phyloP scores from a whole-genome alignment of 805 yeast genomes.

The Yarrowia hollandica region DNA sequence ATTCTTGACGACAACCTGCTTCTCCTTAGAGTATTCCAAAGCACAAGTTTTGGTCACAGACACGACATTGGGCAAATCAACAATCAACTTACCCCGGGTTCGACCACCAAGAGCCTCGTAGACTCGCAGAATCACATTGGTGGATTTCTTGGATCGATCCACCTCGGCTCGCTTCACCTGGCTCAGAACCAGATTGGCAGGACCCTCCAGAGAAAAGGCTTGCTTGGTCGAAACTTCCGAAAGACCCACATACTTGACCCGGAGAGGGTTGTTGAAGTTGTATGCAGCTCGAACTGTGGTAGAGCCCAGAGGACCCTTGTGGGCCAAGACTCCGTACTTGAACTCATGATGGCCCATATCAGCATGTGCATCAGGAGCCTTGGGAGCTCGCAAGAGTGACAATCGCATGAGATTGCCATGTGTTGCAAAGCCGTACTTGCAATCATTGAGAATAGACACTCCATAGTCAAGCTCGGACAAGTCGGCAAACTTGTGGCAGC shows the following conservation, averaged over 20 bases:
- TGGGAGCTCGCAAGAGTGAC: conserved; percentile 84
- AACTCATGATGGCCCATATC: conserved; percentile 89
- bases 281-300: conserved; percentile 73
- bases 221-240: conserved; percentile 33
- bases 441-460: conserved; percentile 77
- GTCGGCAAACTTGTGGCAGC: conserved; percentile 92
- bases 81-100: conserved; percentile 46
- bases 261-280: conserved; percentile 67
- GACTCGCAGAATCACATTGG: conserved; percentile 65
- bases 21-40: conserved; percentile 20
- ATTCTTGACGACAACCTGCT: conserved; percentile 29
- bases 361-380: conserved; percentile 91
- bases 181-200: conserved; percentile 63
- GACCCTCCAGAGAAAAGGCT: conserved; percentile 48
- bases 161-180: conserved; percentile 66
- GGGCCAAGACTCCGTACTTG: conserved; percentile 84
- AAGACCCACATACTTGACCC: conserved; percentile 33
- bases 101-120: conserved; percentile 89
- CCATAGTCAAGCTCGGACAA: conserved; percentile 85
- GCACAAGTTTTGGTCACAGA: conserved; percentile 24
- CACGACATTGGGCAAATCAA: conserved; percentile 11
- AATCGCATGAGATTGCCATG: conserved; percentile 92
- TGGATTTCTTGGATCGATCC: conserved; percentile 47
- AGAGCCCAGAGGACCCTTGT: conserved; percentile 61
- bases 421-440: conserved; percentile 88